phyloP scores from a whole-genome alignment of 2,329 filamentous ascomycete species.

The Daldinia eschscholtzii region DNA sequence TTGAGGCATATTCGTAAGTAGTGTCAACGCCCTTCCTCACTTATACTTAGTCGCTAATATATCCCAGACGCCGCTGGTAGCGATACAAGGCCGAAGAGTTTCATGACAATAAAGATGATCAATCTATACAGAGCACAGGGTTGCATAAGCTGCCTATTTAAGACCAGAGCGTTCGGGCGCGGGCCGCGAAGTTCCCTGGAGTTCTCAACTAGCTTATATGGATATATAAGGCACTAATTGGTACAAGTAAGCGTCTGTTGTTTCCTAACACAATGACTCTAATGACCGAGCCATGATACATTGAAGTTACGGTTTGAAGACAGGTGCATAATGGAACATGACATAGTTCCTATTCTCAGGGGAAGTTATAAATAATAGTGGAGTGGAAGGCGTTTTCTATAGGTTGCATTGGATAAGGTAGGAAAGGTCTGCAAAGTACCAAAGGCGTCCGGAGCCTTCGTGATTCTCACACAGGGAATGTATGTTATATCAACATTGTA shows the following conservation, averaged over 20 bases:
- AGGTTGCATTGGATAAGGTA: constrained; percentile 22
- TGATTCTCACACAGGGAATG: constrained; percentile 10
- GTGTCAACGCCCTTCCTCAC: background rate
- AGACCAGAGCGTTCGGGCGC: background rate
- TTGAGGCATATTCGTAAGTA: constrained; percentile 50
- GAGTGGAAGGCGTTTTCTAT: constrained; percentile 17
- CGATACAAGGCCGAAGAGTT: background rate
- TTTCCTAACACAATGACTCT: background rate
- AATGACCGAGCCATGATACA: background rate
- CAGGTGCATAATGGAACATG: constrained; percentile 2
- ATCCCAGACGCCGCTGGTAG: constrained; percentile 48
- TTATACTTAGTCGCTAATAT: constrained; percentile 30
- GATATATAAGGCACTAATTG: background rate
- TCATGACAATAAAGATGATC: background rate
- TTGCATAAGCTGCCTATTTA: background rate
- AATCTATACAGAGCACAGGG: background rate
- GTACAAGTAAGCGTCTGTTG: constrained; percentile 1
- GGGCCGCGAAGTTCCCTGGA: background rate
- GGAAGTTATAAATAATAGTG: constrained; percentile 9
- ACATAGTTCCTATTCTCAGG: constrained; percentile 4
- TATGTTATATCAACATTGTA: constrained; percentile 29
- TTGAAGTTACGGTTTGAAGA: constrained; percentile 1
- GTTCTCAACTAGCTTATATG: background rate
- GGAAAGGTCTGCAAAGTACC: constrained; percentile 9
- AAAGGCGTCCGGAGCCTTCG: constrained; percentile 16